These are phyloP conservation scores for Claviceps fusiformis DNA, from an alignment of 2,329 filamentous ascomycete species.

Conservation along the genomic window DNA sequence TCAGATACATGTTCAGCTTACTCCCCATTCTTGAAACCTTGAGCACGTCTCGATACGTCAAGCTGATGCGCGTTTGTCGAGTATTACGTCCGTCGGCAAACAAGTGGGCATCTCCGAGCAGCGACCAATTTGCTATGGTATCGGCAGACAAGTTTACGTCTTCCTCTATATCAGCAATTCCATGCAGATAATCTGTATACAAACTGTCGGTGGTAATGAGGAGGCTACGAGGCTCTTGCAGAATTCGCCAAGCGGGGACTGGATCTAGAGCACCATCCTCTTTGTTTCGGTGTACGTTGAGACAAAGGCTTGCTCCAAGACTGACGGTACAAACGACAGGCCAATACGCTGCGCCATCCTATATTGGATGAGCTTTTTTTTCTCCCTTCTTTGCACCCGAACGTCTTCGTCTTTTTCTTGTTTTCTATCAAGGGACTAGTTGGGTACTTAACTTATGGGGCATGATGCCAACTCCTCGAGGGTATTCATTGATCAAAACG, in stretches of 20 bases:
- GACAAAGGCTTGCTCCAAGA: conserved; percentile 61
- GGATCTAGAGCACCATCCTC: conserved; percentile 43
- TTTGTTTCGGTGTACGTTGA: conserved; percentile 59
- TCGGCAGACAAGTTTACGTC: conserved; percentile 50
- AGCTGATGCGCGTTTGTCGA: conserved; percentile 51
- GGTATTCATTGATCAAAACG: conserved; percentile 87
- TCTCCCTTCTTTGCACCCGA: neutral
- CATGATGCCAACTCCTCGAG: conserved; percentile 85
- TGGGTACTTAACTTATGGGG: conserved; percentile 55
- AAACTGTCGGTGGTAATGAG: conserved; percentile 57
- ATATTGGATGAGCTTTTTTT: conserved; percentile 20
- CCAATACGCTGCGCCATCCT: conserved; percentile 74
- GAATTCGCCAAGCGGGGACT: conserved; percentile 40
- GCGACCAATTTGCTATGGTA: conserved; percentile 59
- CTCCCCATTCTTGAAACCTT: conserved; percentile 62
- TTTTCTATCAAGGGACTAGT: neutral
- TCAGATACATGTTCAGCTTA: conserved; percentile 43
- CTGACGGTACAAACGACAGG: conserved; percentile 85
- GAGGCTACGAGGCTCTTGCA: conserved; percentile 75
- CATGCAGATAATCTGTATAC: conserved; percentile 61
- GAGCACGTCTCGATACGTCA: conserved; percentile 78
- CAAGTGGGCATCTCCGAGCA: conserved; percentile 38
- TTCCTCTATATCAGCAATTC: conserved; percentile 51
- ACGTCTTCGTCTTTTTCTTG: neutral
- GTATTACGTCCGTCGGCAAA: conserved; percentile 39